Percentiles rank a stretch among this genome's conserved stretches.
Conservation (phyloP, 192 early-diverging fungal species). For the Lobosporangium transversale region DNA sequence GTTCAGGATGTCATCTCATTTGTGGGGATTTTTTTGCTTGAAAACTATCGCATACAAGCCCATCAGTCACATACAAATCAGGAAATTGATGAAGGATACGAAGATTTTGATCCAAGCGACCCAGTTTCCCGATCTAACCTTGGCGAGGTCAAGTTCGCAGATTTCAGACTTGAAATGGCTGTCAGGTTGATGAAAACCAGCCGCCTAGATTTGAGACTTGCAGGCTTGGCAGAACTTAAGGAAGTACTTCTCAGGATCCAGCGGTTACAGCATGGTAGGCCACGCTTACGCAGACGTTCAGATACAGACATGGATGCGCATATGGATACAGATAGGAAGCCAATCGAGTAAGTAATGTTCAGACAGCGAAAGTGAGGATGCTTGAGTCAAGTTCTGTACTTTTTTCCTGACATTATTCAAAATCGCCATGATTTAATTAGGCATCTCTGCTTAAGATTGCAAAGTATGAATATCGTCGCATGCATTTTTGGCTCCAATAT, state of each 20-base stretch:
- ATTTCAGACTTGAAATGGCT: slow-evolving; percentile 56
- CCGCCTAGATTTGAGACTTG: slow-evolving; percentile 54
- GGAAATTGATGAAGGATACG: slow-evolving; percentile 44
- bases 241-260: slow-evolving; percentile 52
- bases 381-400: not conserved
- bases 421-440: slow-evolving; percentile 6
- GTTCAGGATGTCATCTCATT: slow-evolving; percentile 30
- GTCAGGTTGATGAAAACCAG: slow-evolving; percentile 55
- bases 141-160: slow-evolving; percentile 50
- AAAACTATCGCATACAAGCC: slow-evolving; percentile 30
- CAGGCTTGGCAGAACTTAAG: slow-evolving; percentile 57
- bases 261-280: slow-evolving; percentile 32
- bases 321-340: slow-evolving; percentile 40
- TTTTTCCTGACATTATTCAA: not conserved
- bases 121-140: slow-evolving; percentile 24
- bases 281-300: slow-evolving; percentile 34
- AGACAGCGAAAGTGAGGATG: too few relatives aligned
- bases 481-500: slow-evolving; percentile 61
- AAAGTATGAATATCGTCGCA: slow-evolving; percentile 51
- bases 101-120: slow-evolving; percentile 46
- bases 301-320: slow-evolving; percentile 44
- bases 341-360: slow-evolving; percentile 40
- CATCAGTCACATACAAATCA: slow-evolving; percentile 20
- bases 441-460: slow-evolving; percentile 41
- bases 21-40: slow-evolving; percentile 33